Percentiles rank a stretch among this genome's conserved stretches.
Evolutionary conservation across 2,329 filamentous ascomycete genomes (phyloP).

Genomic region (Penicillium sp.): DNA sequence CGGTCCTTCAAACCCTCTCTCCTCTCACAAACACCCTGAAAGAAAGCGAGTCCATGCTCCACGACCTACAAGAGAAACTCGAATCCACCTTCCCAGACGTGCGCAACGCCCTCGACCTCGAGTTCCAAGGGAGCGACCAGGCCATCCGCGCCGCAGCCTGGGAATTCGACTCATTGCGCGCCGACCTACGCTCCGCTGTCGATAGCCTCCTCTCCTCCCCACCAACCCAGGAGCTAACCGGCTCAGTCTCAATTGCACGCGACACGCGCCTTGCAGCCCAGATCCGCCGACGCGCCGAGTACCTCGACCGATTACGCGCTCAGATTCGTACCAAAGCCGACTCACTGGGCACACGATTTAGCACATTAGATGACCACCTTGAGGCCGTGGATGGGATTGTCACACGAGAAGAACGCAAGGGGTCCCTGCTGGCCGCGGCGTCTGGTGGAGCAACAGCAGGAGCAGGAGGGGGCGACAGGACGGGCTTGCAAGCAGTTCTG

Average conservation of each 20-base stretch:
- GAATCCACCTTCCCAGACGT: conserved; percentile 29
- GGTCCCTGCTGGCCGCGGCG: not conserved
- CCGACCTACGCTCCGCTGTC: conserved; percentile 37
- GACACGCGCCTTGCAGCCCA: conserved; percentile 33
- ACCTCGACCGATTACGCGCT: conserved; percentile 33
- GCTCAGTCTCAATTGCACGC: conserved; percentile 17
- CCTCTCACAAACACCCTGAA: conserved; percentile 29
- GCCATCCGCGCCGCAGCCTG: conserved; percentile 33
- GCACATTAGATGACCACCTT: conserved; percentile 36
- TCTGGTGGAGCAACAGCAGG: not conserved
- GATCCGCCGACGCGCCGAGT: conserved; percentile 31
- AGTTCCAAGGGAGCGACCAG: conserved; percentile 36
- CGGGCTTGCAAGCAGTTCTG: conserved; percentile 11
- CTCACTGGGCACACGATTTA: conserved; percentile 29
- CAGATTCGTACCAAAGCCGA: conserved; percentile 37
- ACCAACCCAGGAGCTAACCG: conserved; percentile 10
- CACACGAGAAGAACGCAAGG: conserved; percentile 22
- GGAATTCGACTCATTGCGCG: conserved; percentile 37
- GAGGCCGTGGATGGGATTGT: conserved; percentile 36
- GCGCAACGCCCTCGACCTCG: conserved; percentile 38
- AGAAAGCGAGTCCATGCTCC: conserved; percentile 33
- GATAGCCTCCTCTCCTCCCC: conserved; percentile 34
- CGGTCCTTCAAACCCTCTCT: conserved; percentile 27
- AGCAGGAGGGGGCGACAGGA: not conserved
- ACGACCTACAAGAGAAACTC: conserved; percentile 27